Evolutionary conservation across 139 green algal genomes (phyloP).

Genomic region (Closterium sp.): DNA sequence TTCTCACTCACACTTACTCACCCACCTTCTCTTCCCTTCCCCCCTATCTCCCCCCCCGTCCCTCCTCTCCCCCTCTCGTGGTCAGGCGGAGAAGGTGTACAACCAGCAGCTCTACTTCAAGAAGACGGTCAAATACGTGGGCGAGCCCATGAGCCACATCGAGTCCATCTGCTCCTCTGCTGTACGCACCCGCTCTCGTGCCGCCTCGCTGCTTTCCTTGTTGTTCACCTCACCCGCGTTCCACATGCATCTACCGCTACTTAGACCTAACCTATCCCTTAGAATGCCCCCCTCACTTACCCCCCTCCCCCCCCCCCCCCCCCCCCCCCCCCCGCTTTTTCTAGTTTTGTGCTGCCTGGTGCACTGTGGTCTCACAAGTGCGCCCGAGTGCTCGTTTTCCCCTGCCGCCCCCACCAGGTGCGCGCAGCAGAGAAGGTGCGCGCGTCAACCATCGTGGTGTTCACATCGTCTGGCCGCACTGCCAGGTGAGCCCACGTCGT

Average conservation of each 20-base stretch:
- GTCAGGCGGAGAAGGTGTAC: conserved; percentile 53
- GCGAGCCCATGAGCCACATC: conserved; percentile 52
- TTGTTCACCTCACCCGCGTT: not conserved
- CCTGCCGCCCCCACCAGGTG: conserved; percentile 19
- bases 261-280: no score
- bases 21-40: not conserved
- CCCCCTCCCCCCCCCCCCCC: no score
- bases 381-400: not conserved
- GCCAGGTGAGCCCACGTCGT: conserved; percentile 17
- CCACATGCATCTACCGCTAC: not conserved
- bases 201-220: not conserved
- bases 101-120: conserved; percentile 55
- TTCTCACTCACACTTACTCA: not conserved
- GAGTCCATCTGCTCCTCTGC: conserved; percentile 57
- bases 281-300: no score
- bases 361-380: no score
- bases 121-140: conserved; percentile 50
- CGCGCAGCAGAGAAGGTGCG: conserved; percentile 48
- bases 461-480: conserved; percentile 51
- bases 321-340: no score
- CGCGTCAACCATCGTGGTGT: conserved; percentile 51
- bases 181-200: not conserved
- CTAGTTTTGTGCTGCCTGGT: no score
- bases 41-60: not conserved
- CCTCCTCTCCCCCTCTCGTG: not conserved